phyloP scores from a whole-genome alignment of 2,329 filamentous ascomycete genomes.

The Alternaria atra region DNA sequence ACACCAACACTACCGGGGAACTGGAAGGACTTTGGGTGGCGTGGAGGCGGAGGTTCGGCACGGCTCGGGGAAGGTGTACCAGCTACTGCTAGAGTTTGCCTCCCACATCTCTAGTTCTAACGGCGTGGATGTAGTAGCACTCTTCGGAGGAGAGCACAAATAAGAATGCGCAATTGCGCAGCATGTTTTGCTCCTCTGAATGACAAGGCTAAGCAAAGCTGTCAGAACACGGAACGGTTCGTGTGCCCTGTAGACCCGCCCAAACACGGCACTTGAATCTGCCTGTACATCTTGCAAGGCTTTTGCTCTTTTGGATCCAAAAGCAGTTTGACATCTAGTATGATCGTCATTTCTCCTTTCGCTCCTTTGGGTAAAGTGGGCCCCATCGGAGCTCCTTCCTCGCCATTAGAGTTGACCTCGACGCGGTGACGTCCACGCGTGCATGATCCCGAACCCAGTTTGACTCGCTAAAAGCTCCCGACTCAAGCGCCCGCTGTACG shows the following conservation, averaged over 20 bases:
- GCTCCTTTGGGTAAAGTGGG: neutral
- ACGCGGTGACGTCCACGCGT: conserved; percentile 2
- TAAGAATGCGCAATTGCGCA: neutral
- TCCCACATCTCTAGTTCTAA: neutral
- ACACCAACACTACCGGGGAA: neutral
- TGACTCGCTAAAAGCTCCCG: conserved; percentile 6
- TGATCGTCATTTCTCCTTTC: conserved; percentile 13
- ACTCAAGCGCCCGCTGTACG: conserved; percentile 12
- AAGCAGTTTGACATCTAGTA: neutral
- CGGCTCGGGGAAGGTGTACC: conserved; percentile 8
- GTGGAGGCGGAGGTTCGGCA: conserved; percentile 6
- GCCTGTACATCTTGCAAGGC: neutral
- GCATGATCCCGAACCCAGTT: conserved; percentile 11
- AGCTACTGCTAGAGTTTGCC: neutral
- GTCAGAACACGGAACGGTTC: conserved; percentile 10
- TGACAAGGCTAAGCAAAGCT: neutral
- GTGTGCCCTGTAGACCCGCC: conserved; percentile 5
- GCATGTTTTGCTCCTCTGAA: neutral
- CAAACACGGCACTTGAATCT: conserved; percentile 9
- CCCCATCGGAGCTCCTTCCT: neutral
- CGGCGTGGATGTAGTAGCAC: neutral
- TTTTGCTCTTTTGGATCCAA: conserved; percentile 1
- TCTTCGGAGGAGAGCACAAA: neutral
- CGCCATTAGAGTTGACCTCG: neutral
- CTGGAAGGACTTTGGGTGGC: neutral